A percentile compares a stretch with the other conserved stretches of the same genome.
These are phyloP conservation scores for Rubroshorea leprosula DNA, from an alignment of 345 rosid species.

Conservation along the genomic window DNA sequence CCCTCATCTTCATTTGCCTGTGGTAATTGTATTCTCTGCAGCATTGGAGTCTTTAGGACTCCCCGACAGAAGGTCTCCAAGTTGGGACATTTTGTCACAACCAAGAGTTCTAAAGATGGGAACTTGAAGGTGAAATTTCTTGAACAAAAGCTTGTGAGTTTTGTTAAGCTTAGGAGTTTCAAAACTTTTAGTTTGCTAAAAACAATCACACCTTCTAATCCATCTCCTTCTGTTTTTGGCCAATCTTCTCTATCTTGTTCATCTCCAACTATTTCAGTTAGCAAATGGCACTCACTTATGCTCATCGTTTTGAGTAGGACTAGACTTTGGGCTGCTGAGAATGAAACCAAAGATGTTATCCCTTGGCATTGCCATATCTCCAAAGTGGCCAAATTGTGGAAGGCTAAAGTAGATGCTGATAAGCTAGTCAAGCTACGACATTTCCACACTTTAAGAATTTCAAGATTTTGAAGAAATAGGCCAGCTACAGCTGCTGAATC, in stretches of 20 bases:
- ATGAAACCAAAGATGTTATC: slow-evolving; percentile 7
- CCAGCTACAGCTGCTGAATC: neutral
- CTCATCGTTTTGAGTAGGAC: neutral
- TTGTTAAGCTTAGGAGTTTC: neutral
- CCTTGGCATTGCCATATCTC: neutral
- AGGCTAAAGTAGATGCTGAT: neutral
- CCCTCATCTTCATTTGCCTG: too few species aligned
- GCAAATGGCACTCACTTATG: neutral
- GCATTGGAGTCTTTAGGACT: too few species aligned
- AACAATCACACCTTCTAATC: neutral
- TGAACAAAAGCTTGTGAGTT: neutral
- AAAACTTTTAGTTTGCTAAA: neutral
- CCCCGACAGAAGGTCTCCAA: too few species aligned
- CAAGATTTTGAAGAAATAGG: slow-evolving; percentile 3
- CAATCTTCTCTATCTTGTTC: neutral
- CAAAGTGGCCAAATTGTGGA: neutral
- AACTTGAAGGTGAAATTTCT: too few species aligned
- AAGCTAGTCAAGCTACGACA: neutral
- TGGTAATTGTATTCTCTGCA: too few species aligned
- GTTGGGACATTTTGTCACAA: too few species aligned
- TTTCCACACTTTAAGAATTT: fast-evolving
- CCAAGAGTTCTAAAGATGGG: too few species aligned
- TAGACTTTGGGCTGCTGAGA: slow-evolving; percentile 4
- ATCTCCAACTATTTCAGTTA: neutral
- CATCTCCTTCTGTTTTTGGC: too few species aligned